Conservation (phyloP, 257 asterid genomes). For the Orobanche coerulescens region DNA sequence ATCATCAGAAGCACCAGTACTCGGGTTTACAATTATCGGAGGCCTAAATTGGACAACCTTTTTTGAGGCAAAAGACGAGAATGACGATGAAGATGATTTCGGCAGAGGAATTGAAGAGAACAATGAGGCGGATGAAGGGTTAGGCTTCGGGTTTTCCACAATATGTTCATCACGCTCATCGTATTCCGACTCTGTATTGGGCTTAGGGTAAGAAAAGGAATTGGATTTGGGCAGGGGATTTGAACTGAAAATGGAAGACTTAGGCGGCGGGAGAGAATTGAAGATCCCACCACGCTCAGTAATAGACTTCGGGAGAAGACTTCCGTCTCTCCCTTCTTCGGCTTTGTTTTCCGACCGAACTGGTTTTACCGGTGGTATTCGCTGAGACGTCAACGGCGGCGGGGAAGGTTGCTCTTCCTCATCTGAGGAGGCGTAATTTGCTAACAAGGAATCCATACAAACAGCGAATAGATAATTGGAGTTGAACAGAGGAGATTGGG, state of each 20-base stretch:
- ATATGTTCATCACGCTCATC: constrained; percentile 19
- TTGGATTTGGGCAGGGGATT: constrained; percentile 58
- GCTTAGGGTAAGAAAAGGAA: constrained; percentile 23
- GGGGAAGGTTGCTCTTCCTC: constrained; percentile 42
- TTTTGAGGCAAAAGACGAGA: constrained; percentile 33
- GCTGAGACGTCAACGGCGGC: constrained; percentile 14
- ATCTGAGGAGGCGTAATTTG: constrained; percentile 82
- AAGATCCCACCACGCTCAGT: constrained; percentile 25
- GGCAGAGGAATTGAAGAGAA: constrained; percentile 61
- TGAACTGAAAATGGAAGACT: constrained; percentile 42
- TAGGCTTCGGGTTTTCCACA: constrained; percentile 25
- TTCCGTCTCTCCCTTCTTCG: constrained; percentile 7
- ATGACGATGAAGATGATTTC: constrained; percentile 32
- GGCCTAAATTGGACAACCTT: constrained; percentile 77
- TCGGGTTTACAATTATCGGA: constrained; percentile 33
- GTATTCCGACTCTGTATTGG: constrained; percentile 16
- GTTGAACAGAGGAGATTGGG: neutral
- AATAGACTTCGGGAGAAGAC: constrained; percentile 19
- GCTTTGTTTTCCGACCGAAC: neutral
- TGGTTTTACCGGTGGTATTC: constrained; percentile 6
- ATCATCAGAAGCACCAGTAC: constrained; percentile 25
- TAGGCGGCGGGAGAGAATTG: constrained; percentile 34
- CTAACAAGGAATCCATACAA: constrained; percentile 62
- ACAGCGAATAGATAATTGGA: neutral
- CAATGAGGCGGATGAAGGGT: constrained; percentile 30